Evolutionary conservation across 768 basidiomycete species (phyloP).

Genomic region (Amanita brunnescens): DNA sequence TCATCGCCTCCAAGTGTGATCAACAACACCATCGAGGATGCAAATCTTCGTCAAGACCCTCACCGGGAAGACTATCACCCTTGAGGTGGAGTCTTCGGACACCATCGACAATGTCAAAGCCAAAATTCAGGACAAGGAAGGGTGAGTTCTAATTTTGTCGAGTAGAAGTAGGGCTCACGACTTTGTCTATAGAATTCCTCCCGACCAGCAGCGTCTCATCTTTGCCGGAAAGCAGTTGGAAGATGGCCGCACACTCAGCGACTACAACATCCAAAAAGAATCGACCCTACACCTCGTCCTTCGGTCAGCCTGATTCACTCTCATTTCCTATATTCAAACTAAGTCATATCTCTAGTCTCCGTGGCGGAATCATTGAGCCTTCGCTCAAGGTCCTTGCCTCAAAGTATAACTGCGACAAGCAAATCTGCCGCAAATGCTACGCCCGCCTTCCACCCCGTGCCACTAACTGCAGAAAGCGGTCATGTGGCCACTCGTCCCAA

Average conservation of each 20-base stretch:
- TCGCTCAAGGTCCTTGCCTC: slow-evolving; percentile 94
- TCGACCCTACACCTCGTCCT: slow-evolving; percentile 96
- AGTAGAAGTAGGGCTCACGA: background rate
- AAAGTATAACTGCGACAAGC: slow-evolving; percentile 99
- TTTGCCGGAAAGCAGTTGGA: slow-evolving; percentile 99
- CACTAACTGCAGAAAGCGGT: slow-evolving; percentile 97
- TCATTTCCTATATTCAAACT: background rate
- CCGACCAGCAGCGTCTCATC: slow-evolving; percentile 92
- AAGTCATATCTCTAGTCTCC: slow-evolving; percentile 49
- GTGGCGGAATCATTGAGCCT: slow-evolving; percentile 98
- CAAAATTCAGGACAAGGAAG: slow-evolving; percentile 53
- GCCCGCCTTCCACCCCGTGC: slow-evolving; percentile 98
- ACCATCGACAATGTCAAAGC: slow-evolving; percentile 95
- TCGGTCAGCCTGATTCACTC: slow-evolving; percentile 40
- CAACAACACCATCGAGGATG: slow-evolving; percentile 22
- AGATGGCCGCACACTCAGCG: slow-evolving; percentile 91
- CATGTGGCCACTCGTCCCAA: slow-evolving; percentile 84
- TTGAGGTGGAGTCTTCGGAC: slow-evolving; percentile 95
- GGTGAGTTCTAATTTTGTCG: slow-evolving; percentile 24
- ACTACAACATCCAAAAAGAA: slow-evolving; percentile 99
- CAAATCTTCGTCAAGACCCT: slow-evolving; percentile 70
- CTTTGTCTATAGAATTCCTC: slow-evolving; percentile 57
- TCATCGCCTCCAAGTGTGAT: background rate
- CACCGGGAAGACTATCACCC: slow-evolving; percentile 96
- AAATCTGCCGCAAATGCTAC: slow-evolving; percentile 99